Percentiles rank a stretch among this genome's conserved stretches.
Conservation (phyloP, 176 grass and related monocot species). For the Neostapfia colusana region DNA sequence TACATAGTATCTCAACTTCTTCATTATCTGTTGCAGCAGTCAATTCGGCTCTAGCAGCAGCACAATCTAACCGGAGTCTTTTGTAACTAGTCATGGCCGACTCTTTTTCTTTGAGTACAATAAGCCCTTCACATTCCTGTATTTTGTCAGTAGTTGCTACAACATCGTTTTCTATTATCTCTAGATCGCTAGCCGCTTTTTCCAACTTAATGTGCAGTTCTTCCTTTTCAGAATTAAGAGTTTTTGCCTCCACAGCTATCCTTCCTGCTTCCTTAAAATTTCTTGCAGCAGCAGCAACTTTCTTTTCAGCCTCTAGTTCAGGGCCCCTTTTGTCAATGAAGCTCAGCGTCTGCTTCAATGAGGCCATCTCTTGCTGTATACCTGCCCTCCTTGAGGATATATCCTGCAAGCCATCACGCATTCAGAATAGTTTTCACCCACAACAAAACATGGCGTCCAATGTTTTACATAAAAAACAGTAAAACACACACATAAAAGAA, state of each 20-base stretch:
- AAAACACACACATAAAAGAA: conserved; percentile 21
- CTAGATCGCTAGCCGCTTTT: conserved; percentile 62
- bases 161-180: conserved; percentile 77
- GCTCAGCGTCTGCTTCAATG: conserved; percentile 67
- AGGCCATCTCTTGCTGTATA: conserved; percentile 75
- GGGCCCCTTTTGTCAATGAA: conserved; percentile 91
- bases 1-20: conserved; percentile 63
- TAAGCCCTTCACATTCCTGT: conserved; percentile 75
- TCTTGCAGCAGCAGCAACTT: conserved; percentile 85
- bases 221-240: conserved; percentile 80
- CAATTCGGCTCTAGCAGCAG: conserved; percentile 80
- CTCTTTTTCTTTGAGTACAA: conserved; percentile 81
- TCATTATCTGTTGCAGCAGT: conserved; percentile 73
- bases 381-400: conserved; percentile 71
- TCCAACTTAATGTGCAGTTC: conserved; percentile 66
- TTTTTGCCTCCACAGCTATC: conserved; percentile 82
- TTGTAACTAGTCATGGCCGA: conserved; percentile 79
- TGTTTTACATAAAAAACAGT: conserved; percentile 19
- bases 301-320: conserved; percentile 96
- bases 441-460: background rate
- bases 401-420: conserved; percentile 62
- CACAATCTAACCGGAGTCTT: conserved; percentile 64
- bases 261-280: conserved; percentile 94
- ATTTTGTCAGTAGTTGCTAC: conserved; percentile 57
- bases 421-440: conserved; percentile 26